Evolutionary conservation across 768 basidiomycete genomes (phyloP), one percentile per base, ranked within the genome.

Genomic region (Trametes coccinea): DNA sequence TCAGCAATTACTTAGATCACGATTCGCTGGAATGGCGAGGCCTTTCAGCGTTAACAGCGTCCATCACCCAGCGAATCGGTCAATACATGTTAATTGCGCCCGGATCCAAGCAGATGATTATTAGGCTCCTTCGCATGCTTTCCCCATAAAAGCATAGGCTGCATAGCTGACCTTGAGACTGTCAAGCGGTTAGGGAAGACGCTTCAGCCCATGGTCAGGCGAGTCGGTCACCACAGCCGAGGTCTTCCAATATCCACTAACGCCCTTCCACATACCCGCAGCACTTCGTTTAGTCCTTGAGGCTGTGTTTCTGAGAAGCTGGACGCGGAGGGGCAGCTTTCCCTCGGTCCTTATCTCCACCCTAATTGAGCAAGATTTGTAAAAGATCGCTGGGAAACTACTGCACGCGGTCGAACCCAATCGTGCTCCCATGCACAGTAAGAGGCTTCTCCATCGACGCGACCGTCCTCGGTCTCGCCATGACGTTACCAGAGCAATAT

Each of bases 311-410:
- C 34, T 5, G 46, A 51, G 51, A 51, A 49, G 43, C 31, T 29
- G 39, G 8, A 39, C 31, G 43, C 61, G 45, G 52, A 59, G 37
- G 51, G 45, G 45, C 34, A 43, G 49, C 39, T 33, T 57, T 40
- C 51, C n/a, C 44, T 58, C 56, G 53, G 48, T 17, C 62, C 53
- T 64, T 64, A 64, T 64, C 62, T 40, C 44, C 44, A 47, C 48
- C 49, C 34, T 59, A 40, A 41, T 46, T 45, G 53, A 51, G 47
- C 40, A 41, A 17, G 29, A 43, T 44, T 45, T n/a, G 44, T 52
- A 37, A 14, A 51, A 63, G 39, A 53, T 62, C 51, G 30, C 33
- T 45, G 45, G 14, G 53, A 11, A 46, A 52, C 44, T n/a, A 37
- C 29, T 51, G 47, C 41, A 43, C 44, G 46, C 51, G 40, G 10